Percentiles rank a stretch among this genome's conserved stretches.
Evolutionary conservation across 805 yeast genomes (phyloP).

Genomic region (Ogataea corticis): DNA sequence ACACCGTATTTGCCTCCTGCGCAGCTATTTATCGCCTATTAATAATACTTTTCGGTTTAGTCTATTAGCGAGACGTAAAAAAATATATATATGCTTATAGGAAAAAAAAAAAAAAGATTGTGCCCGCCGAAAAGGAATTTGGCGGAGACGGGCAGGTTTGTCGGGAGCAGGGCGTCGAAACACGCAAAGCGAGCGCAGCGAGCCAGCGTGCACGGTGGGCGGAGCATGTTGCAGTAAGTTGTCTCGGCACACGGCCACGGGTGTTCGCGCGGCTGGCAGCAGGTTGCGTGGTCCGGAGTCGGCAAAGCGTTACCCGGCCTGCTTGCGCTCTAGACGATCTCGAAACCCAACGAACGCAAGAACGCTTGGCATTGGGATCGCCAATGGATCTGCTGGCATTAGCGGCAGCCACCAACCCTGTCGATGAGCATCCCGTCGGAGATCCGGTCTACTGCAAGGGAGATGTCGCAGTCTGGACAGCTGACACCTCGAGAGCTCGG

Average conservation of each 20-base stretch:
- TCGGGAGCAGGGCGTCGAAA: not conserved
- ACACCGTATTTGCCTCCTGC: not conserved
- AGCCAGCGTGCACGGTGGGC: too few relatives aligned
- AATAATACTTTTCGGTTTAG: not conserved
- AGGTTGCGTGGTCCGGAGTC: slow-evolving; percentile 7
- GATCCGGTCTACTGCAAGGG: too few relatives aligned
- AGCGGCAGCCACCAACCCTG: not conserved
- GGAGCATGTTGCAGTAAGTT: too few relatives aligned
- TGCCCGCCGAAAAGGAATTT: too few relatives aligned
- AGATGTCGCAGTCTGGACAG: too few relatives aligned
- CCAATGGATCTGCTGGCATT: not conserved
- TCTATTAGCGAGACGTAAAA: slow-evolving; percentile 4
- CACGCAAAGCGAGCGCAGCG: not conserved
- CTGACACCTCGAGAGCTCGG: too few relatives aligned
- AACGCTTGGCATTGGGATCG: not conserved
- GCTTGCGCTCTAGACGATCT: not conserved
- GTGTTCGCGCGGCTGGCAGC: too few relatives aligned
- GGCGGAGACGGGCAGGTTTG: not conserved
- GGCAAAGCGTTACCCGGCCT: slow-evolving; percentile 6
- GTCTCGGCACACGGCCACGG: too few relatives aligned
- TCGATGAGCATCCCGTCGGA: too few relatives aligned
- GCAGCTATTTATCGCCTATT: not conserved
- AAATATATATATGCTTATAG: too few relatives aligned
- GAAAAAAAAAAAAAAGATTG: not conserved
- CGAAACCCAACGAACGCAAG: too few relatives aligned